phyloP scores from a whole-genome alignment of 805 yeast genomes.

The Tetrapisispora fleetii region DNA sequence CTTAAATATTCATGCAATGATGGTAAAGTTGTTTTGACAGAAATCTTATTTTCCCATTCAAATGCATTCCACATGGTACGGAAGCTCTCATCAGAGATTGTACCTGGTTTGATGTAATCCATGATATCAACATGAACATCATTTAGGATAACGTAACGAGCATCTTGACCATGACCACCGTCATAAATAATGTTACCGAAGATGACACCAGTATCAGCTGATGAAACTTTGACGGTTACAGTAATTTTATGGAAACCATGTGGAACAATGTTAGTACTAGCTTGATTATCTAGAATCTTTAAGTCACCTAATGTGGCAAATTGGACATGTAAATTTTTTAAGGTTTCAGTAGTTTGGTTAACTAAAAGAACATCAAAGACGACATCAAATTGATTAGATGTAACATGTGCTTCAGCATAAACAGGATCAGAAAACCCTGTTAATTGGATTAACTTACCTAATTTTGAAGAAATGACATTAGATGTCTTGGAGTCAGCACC shows the following conservation, averaged over 20 bases:
- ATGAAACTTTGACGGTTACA: conserved; percentile 84
- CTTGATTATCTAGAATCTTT: conserved; percentile 86
- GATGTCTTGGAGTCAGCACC: conserved; percentile 34
- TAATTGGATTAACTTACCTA: conserved; percentile 80
- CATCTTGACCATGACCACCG: conserved; percentile 87
- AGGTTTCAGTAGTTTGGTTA: conserved; percentile 85
- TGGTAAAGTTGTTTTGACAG: conserved; percentile 60
- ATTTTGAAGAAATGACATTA: conserved; percentile 58
- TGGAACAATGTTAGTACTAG: conserved; percentile 88
- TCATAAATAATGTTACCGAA: conserved; percentile 96
- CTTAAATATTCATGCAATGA: conserved; percentile 71
- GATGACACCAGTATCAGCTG: conserved; percentile 96
- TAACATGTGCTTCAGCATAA: conserved; percentile 93
- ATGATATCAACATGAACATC: conserved; percentile 94
- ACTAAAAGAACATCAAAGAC: conserved; percentile 87
- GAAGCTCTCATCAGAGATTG: conserved; percentile 79
- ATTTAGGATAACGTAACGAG: conserved; percentile 80
- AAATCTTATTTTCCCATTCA: conserved; percentile 98
- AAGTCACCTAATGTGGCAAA: conserved; percentile 94
- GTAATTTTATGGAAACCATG: conserved; percentile 90
- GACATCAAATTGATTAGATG: conserved; percentile 94
- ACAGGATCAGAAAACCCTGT: conserved; percentile 99
- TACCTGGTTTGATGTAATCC: conserved; percentile 96
- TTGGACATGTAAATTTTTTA: conserved; percentile 85
- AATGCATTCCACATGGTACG: conserved; percentile 98